Evolutionary conservation across 2,329 filamentous ascomycete species (phyloP).

Genomic region (Colletotrichum falcatum): DNA sequence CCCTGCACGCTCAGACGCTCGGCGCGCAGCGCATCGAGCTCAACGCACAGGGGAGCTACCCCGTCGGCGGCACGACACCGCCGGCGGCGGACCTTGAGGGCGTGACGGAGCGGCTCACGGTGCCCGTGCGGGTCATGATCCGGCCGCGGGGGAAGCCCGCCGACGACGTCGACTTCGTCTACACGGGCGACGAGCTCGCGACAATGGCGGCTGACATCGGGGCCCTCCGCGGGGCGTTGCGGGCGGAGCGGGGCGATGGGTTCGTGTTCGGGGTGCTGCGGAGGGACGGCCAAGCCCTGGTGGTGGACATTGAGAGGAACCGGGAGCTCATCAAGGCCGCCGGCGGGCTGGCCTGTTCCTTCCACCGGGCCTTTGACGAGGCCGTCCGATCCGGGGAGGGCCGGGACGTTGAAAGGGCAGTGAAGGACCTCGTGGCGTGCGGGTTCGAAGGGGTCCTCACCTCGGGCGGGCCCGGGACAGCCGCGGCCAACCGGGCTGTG

Average conservation of each 20-base stretch:
- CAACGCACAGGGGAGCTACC: constrained; percentile 64
- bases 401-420: constrained; percentile 42
- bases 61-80: constrained; percentile 64
- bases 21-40: constrained; percentile 66
- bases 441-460: constrained; percentile 66
- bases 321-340: constrained; percentile 55
- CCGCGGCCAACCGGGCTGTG: constrained; percentile 53
- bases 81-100: constrained; percentile 52
- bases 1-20: constrained; percentile 53
- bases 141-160: constrained; percentile 58
- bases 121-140: constrained; percentile 67
- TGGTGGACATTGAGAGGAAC: constrained; percentile 57
- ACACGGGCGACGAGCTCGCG: constrained; percentile 57
- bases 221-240: constrained; percentile 53
- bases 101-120: constrained; percentile 43
- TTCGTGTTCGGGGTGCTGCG: constrained; percentile 67
- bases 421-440: constrained; percentile 53
- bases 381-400: constrained; percentile 49
- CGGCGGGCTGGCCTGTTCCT: constrained; percentile 59
- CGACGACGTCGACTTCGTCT: constrained; percentile 59
- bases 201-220: constrained; percentile 53
- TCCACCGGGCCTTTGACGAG: constrained; percentile 68
- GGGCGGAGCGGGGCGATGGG: constrained; percentile 59
- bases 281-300: constrained; percentile 32
- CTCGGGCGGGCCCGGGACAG: constrained; percentile 61